Base-by-base conservation (phyloP, 148 eudicot genomes). In the Talinum fruticosum region DNA sequence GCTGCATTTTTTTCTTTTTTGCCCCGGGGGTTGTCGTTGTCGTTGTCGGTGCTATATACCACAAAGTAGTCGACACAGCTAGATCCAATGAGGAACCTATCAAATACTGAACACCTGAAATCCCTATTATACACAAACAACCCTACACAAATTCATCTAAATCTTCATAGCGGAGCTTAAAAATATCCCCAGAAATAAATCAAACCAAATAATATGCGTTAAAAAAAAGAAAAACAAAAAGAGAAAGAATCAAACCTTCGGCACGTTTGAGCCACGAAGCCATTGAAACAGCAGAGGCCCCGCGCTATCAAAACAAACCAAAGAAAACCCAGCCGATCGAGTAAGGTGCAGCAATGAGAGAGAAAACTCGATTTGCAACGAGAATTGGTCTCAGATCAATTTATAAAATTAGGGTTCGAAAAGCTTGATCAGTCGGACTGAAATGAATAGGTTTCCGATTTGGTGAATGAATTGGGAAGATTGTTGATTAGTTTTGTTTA, bases 221-320 rank as follows among this genome's bases (percentile, higher is more conserved):
- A 23, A 54, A 54, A 54, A 54, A 54, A 23, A 54, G 26, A 49
- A 19, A 49, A 14, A 49, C 14, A 41, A 41, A 41, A 41, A 1
- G 45, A 14, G 23, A 0, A 6, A 54, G 62, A 54, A 54, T 54
- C 62, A 54, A 54, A 54, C 62, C 62, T 54, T 54, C 62, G 26
- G 62, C 62, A 10, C 62, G 62, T 54, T 54, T 54, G 62, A 54
- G 62, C 62, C 62, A 54, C 62, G 62, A 54, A 15, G 62, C 24
- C 62, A 54, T 54, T 54, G 62, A 54, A 54, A 54, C 8, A 21
- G 62, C 62, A n/a, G 62, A 54, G 62, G 10, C 54, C 54, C 54
- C 54, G 54, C 54, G 54, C 54, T 49, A 54, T 23, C 23, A 19
- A 54, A 19, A 24, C 4, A 49, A 49, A 49, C 5, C 23, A 19